These are phyloP conservation scores for Postia placenta DNA, from an alignment of 768 basidiomycete species.

Conservation along the genomic window DNA sequence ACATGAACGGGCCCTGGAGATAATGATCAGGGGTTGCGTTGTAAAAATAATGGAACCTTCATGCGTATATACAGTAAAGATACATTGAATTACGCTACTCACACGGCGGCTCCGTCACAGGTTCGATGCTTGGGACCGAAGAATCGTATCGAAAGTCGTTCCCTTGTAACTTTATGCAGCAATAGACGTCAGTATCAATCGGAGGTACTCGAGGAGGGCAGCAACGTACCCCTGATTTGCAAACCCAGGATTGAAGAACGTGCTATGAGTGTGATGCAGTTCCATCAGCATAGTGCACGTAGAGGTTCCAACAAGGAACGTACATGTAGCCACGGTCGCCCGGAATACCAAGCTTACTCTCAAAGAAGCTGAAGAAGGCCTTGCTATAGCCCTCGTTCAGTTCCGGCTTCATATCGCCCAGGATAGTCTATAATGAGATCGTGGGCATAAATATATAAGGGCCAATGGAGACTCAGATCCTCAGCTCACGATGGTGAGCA, in stretches of 20 bases:
- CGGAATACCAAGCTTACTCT: conserved; percentile 43
- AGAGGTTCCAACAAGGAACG: too few species aligned
- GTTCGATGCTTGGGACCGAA: too few species aligned
- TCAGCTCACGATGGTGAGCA: conserved; percentile 47
- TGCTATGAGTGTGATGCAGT: conserved; percentile 18
- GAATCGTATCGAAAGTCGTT: conserved; percentile 41
- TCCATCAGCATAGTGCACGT: neutral
- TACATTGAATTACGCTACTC: too few species aligned
- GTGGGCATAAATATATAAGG: too few species aligned
- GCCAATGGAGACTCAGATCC: neutral
- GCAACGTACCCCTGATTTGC: conserved; percentile 43
- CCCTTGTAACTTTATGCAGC: conserved; percentile 32
- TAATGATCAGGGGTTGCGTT: too few species aligned
- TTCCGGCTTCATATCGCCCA: conserved; percentile 48
- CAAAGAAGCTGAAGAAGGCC: conserved; percentile 47
- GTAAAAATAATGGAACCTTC: too few species aligned
- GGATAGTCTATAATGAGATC: conserved; percentile 37
- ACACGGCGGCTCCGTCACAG: too few species aligned
- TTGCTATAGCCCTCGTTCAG: conserved; percentile 49
- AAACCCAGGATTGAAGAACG: conserved; percentile 49
- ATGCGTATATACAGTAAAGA: too few species aligned
- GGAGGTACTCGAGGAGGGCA: too few species aligned
- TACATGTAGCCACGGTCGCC: conserved; percentile 59
- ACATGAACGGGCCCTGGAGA: too few species aligned
- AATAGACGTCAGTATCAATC: too few species aligned